Evolutionary conservation across 2,329 filamentous ascomycete species (phyloP), one percentile per base, ranked within the genome.

Genomic region (Ceratocystis cacaofunesta): DNA sequence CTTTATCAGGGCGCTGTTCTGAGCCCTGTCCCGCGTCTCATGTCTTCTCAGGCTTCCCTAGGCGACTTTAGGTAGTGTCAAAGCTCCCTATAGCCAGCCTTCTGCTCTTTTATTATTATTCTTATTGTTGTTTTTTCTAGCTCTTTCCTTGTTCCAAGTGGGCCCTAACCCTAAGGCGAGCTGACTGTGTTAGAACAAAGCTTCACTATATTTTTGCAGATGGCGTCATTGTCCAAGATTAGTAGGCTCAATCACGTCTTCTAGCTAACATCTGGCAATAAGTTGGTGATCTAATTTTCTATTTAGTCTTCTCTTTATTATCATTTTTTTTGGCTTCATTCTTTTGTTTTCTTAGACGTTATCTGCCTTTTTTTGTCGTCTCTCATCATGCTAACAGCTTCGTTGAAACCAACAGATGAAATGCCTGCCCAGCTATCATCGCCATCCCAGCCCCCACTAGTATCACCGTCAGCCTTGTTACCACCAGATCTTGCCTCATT

Each of bases 171-270:
- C 55, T 58, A 36, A 32, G 5, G 5, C n/a, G 10, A 6, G 3
- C 43, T 3, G 58, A n/a, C 58, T 8, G 44, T 12, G 10, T 12
- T 36, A 32, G 10, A 36, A 12, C 36, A 12, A 41, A 41, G 36
- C 36, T 41, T 41, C 36, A 15, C 36, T 41, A 5, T 61, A 25
- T 32, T 50, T 62, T 58, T 58, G 28, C 61, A 36, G 46, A 62
- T 50, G 44, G 61, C 61, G 61, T 62, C 61, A 62, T 62, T 62
- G 61, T 30, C 7, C 61, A 50, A 32, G 48, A 25, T 25, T 52
- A 25, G 48, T 3, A 25, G 12, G 7, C 22, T 12, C 8, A 28
- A 62, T 62, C 43, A 62, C 61, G 61, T 43, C 41, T 62, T 50
- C 61, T 41, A 4, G 36, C 10, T 1, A 41, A 41, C 36, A 41